Conservation (phyloP, 2,329 filamentous ascomycete genomes). For the Botrytis sinoallii region DNA sequence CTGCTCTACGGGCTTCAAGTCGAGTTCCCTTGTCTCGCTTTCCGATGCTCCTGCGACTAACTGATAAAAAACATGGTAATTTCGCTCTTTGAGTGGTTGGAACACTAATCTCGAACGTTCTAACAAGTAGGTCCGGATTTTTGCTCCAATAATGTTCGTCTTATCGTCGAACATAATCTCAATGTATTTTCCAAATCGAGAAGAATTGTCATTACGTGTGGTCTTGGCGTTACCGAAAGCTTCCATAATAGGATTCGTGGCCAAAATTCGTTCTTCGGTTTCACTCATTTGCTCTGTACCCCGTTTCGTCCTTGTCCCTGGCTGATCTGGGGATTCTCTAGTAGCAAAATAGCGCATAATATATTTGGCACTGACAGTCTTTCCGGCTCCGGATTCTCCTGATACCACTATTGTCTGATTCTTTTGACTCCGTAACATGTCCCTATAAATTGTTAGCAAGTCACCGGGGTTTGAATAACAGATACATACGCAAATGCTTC, state of each 20-base stretch:
- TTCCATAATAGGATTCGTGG: conserved; percentile 99
- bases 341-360: conserved; percentile 99
- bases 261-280: conserved; percentile 96
- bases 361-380: conserved; percentile 99
- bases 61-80: conserved; percentile 99
- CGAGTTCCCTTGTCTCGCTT: conserved; percentile 74
- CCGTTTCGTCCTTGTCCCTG: conserved; percentile 70
- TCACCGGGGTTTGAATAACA: conserved; percentile 11
- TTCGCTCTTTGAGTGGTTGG: conserved; percentile 94
- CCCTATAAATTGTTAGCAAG: conserved; percentile 56
- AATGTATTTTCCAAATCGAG: conserved; percentile 98
- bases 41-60: conserved; percentile 89
- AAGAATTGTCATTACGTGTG: conserved; percentile 99
- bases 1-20: conserved; percentile 77
- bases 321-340: conserved; percentile 86
- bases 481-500: conserved; percentile 86
- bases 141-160: conserved; percentile 95
- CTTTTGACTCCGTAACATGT: conserved; percentile 93
- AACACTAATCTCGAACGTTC: conserved; percentile 96
- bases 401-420: conserved; percentile 99
- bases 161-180: conserved; percentile 98
- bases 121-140: conserved; percentile 92
- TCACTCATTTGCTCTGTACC: conserved; percentile 86
- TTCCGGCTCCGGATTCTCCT: conserved; percentile 96
- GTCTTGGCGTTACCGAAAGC: conserved; percentile 99